Evolutionary conservation across 2,329 filamentous ascomycete genomes (phyloP).

Genomic region (Setomelanomma holmii): DNA sequence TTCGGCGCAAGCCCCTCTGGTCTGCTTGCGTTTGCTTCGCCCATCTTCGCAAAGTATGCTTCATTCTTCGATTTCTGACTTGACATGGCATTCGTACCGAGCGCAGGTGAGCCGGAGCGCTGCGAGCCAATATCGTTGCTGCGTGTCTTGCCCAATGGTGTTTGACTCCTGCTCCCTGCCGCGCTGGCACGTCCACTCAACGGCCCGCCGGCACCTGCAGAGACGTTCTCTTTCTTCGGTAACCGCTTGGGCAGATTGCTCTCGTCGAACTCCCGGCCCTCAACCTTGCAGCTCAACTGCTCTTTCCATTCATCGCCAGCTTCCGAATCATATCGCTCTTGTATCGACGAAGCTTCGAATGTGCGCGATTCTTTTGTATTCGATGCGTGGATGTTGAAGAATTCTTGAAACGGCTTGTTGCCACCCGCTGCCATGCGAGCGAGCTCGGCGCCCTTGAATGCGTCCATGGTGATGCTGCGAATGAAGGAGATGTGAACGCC

Average conservation of each 20-base stretch:
- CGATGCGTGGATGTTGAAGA: slow-evolving; percentile 71
- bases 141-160: slow-evolving; percentile 47
- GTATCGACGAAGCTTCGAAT: slow-evolving; percentile 89
- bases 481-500: slow-evolving; percentile 99
- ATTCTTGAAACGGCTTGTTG: slow-evolving; percentile 84
- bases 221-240: slow-evolving; percentile 42
- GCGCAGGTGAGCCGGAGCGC: slow-evolving; percentile 46
- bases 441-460: slow-evolving; percentile 92
- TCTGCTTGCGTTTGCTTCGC: slow-evolving; percentile 79
- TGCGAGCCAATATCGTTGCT: slow-evolving; percentile 37
- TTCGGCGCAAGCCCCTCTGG: slow-evolving; percentile 78
- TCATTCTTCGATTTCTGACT: slow-evolving; percentile 73
- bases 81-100: slow-evolving; percentile 48
- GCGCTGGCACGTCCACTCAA: slow-evolving; percentile 44
- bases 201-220: slow-evolving; percentile 31
- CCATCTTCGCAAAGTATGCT: slow-evolving; percentile 86
- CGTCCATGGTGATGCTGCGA: slow-evolving; percentile 97
- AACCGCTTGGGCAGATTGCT: slow-evolving; percentile 63
- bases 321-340: slow-evolving; percentile 87
- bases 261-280: slow-evolving; percentile 84
- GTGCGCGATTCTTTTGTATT: slow-evolving; percentile 56
- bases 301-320: slow-evolving; percentile 97
- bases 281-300: slow-evolving; percentile 83
- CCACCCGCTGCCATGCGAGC: slow-evolving; percentile 92
- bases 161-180: slow-evolving; percentile 47